Evolutionary conservation across 768 basidiomycete genomes (phyloP).

Genomic region (Pulveroboletus sp.): DNA sequence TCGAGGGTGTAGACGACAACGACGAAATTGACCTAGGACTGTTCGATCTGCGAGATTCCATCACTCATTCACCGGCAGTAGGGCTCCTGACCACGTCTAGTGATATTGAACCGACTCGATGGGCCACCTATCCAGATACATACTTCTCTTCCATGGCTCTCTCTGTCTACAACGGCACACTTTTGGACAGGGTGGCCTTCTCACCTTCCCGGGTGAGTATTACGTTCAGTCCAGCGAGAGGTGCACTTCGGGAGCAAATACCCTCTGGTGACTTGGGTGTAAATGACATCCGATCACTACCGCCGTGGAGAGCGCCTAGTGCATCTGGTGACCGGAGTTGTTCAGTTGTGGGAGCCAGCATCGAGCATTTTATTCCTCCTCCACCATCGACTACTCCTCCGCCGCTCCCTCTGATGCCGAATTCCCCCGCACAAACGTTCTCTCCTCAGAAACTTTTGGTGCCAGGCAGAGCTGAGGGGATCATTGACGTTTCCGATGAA

Average conservation of each 20-base stretch:
- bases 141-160: slow-evolving; percentile 56
- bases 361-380: slow-evolving; percentile 27
- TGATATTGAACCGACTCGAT: slow-evolving; percentile 32
- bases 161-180: slow-evolving; percentile 43
- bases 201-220: slow-evolving; percentile 22
- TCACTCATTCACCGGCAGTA: slow-evolving; percentile 1
- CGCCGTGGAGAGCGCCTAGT: slow-evolving; percentile 24
- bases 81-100: neutral
- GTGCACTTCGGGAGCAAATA: slow-evolving; percentile 39
- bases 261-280: slow-evolving; percentile 14
- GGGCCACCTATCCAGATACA: slow-evolving; percentile 59
- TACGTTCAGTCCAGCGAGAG: slow-evolving; percentile 36
- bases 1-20: slow-evolving; percentile 33
- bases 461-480: neutral
- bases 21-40: slow-evolving; percentile 32
- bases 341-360: neutral
- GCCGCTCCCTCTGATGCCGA: slow-evolving; percentile 29
- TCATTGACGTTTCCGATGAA: slow-evolving; percentile 1
- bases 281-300: neutral
- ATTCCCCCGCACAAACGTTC: neutral
- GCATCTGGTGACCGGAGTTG: slow-evolving; percentile 9
- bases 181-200: slow-evolving; percentile 30
- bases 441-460: neutral
- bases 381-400: slow-evolving; percentile 32
- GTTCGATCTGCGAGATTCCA: neutral